A percentile compares a stretch with the other conserved stretches of the same genome.
These are phyloP conservation scores for Backusella psychrophila DNA, from an alignment of 192 early-diverging fungal species.

Conservation along the genomic window DNA sequence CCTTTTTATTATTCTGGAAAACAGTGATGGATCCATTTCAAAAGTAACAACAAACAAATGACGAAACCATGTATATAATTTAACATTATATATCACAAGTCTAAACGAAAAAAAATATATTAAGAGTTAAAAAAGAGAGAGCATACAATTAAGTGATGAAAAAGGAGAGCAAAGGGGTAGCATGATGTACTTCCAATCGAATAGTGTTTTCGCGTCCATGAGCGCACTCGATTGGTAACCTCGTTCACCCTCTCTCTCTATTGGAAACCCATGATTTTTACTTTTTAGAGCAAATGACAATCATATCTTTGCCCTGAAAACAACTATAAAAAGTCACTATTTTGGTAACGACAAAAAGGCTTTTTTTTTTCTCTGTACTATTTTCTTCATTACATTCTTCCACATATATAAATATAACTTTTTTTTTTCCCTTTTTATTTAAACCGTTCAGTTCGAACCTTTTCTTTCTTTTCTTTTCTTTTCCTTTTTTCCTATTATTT, in stretches of 20 bases:
- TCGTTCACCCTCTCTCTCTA: neutral
- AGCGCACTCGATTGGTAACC: neutral
- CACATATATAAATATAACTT: neutral
- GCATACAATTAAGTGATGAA: neutral
- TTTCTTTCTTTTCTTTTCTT: neutral
- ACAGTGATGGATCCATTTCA: neutral
- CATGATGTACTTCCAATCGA: slow-evolving; percentile 1
- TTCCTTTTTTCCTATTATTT: neutral
- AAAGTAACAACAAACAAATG: neutral
- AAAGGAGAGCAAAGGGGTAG: neutral
- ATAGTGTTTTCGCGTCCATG: neutral
- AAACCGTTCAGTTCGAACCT: neutral
- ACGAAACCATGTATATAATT: neutral
- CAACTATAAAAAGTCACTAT: slow-evolving; percentile 6
- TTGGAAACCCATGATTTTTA: neutral
- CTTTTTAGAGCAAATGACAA: slow-evolving; percentile 7
- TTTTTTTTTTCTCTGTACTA: neutral
- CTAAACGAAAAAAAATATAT: neutral
- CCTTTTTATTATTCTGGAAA: neutral
- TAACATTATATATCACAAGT: neutral
- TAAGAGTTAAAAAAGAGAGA: neutral
- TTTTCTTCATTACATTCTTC: neutral
- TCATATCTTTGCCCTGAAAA: neutral
- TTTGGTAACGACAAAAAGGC: slow-evolving; percentile 5
- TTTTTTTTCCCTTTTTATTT: neutral